Base-by-base conservation (phyloP, 345 rosid species). In the Pistacia atlantica region DNA sequence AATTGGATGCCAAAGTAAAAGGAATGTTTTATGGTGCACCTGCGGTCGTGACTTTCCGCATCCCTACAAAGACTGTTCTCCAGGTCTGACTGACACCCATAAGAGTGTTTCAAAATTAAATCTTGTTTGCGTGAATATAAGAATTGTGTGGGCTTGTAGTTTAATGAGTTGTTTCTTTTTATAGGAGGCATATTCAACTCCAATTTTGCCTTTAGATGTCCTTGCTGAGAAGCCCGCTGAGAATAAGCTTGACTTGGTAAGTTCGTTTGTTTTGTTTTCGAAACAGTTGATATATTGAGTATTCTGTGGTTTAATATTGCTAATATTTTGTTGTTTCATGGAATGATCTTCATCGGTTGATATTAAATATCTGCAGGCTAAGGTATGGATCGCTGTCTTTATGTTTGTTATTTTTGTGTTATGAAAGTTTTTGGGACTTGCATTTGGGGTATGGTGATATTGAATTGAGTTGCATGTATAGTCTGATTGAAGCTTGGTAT, bases 111-210 rank as follows among this genome's bases (percentile, higher is more conserved):
- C 42, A 16, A 20, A 28, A 42, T 46, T 8, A 35, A 49, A 18
- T 51, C 69, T 60, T 66, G 25, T 61, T 60, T 58, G 18, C 9
- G 0, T 48, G 6, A 38, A n/a, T 25, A 57, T 45, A 3, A 54
- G 42, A 72, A 42, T 20, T 10, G 56, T 45, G 8, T 14, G 12
- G 54, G 4, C 31, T 42, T 72, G n/a, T 65, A 38, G 28, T 75
- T 8, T 28, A 10, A 13, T 55, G n/a, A 16, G 73, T 57, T 68
- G 45, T 76, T 52, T n/a, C 49, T 73, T 75, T 61, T 73, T 81
- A 17, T 84, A 94, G 98, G 87, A 85, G 80, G 97, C 97, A 2
- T 90, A 87, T 80, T 90, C 99, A 73, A 94, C 92, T 69, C 97
- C 98, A 13, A 79, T 94, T 10, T 77, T 89, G 78, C 97, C 99